A percentile compares a stretch with the other conserved stretches of the same genome.
Evolutionary conservation across 768 basidiomycete species (phyloP).

Genomic region (Kwoniella heveanensis): DNA sequence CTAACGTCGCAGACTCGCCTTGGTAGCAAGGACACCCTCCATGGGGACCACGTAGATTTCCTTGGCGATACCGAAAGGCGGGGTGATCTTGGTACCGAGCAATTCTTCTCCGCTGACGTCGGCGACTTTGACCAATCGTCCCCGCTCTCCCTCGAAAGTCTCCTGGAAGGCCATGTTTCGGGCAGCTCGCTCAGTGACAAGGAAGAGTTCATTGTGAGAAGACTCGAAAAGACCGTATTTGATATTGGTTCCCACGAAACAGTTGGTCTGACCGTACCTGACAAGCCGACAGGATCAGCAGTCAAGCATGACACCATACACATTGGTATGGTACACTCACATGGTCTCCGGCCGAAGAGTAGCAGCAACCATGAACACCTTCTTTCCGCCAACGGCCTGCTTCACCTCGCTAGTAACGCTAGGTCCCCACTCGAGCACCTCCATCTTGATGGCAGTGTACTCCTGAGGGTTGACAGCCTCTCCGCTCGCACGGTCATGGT

Average conservation of each 20-base stretch:
- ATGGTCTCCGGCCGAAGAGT: constrained; percentile 96
- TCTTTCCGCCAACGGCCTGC: constrained; percentile 71
- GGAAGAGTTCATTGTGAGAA: constrained; percentile 70
- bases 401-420: constrained; percentile 68
- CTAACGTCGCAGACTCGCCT: constrained; percentile 59
- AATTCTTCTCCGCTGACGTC: constrained; percentile 78
- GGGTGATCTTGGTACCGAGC: constrained; percentile 85
- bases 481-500: constrained; percentile 93
- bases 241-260: constrained; percentile 86
- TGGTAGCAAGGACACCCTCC: constrained; percentile 95
- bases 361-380: constrained; percentile 90
- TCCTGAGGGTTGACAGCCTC: constrained; percentile 95
- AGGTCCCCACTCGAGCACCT: constrained; percentile 80
- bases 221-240: constrained; percentile 89
- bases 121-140: constrained; percentile 70
- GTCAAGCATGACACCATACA: too few species aligned
- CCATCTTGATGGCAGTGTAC: constrained; percentile 92
- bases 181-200: constrained; percentile 84
- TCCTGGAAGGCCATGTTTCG: constrained; percentile 99
- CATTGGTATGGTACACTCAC: constrained; percentile 64
- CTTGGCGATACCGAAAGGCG: constrained; percentile 76
- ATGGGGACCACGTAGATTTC: constrained; percentile 97
- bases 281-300: constrained; percentile 4
- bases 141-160: constrained; percentile 67
- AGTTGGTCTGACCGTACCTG: constrained; percentile 98